Percentiles rank a stretch among this genome's conserved stretches.
Evolutionary conservation across 1,284 basidiomycete genomes (phyloP).

Genomic region (Pascua guehoae): DNA sequence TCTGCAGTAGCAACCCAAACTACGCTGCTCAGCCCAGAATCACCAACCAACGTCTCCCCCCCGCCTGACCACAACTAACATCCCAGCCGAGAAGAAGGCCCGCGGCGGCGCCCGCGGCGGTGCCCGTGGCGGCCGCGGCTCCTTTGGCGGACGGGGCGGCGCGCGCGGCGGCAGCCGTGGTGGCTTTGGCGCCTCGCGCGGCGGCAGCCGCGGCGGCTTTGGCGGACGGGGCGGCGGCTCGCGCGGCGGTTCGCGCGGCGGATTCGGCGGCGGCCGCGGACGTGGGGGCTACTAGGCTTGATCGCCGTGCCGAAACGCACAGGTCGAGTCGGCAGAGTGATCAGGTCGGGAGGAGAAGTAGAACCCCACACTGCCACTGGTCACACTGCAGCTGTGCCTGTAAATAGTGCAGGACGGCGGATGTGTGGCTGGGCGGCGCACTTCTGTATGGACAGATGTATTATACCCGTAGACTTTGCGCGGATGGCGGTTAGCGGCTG

Average conservation of each 20-base stretch:
- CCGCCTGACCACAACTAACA: neutral
- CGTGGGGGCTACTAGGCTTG: conserved; percentile 16
- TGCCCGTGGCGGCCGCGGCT: conserved; percentile 3
- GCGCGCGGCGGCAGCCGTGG: conserved; percentile 10
- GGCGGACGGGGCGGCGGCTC: conserved; percentile 5
- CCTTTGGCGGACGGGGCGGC: conserved; percentile 9
- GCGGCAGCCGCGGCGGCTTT: conserved; percentile 13
- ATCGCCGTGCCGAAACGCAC: no score
- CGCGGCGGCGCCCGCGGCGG: conserved; percentile 2
- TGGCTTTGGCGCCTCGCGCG: conserved; percentile 9
- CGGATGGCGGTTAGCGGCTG: no score
- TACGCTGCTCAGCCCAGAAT: neutral
- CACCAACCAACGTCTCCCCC: no score
- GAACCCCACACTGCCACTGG: no score
- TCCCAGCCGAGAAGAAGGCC: conserved; percentile 10
- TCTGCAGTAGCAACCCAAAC: neutral
- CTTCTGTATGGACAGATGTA: no score
- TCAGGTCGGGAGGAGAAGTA: no score
- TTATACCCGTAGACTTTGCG: no score
- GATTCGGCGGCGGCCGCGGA: conserved; percentile 13
- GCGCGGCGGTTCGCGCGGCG: conserved; percentile 7
- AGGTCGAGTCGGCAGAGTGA: no score
- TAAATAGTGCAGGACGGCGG: no score
- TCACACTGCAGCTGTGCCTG: no score
- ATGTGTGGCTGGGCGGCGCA: no score